phyloP scores from a whole-genome alignment of 306 rosid genomes.

The Dalbergia cochinchinensis region DNA sequence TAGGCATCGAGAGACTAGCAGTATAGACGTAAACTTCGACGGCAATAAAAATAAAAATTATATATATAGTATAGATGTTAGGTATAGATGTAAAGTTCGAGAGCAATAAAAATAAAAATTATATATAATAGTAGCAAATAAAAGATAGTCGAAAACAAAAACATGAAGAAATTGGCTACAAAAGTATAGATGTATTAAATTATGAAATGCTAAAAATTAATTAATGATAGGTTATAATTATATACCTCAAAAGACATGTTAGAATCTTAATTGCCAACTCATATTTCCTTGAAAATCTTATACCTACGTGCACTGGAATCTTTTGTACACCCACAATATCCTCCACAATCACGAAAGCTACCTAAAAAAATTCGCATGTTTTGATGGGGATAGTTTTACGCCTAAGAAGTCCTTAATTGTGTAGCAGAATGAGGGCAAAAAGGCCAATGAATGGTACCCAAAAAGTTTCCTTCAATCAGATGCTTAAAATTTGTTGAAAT shows the following conservation, averaged over 20 bases:
- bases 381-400: conserved; percentile 32
- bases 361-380: conserved; percentile 3
- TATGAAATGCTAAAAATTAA: not conserved
- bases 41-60: no score
- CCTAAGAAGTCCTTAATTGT: conserved; percentile 13
- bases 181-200: not conserved
- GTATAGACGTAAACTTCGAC: not conserved
- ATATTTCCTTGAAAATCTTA: not conserved
- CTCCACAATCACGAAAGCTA: conserved; percentile 14
- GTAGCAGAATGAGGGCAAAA: conserved; percentile 34
- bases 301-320: not conserved
- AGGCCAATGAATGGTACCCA: not conserved
- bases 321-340: not conserved
- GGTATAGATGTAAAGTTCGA: not conserved
- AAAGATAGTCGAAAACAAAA: not conserved
- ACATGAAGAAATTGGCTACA: not conserved
- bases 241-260: not conserved
- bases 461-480: conserved; percentile 28
- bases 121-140: not conserved
- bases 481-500: conserved; percentile 35
- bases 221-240: not conserved
- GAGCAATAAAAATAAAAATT: not conserved
- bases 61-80: not conserved
- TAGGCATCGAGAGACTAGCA: no score
- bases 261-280: conserved; percentile 12